phyloP scores from a whole-genome alignment of 306 rosid genomes.

The Vigna nakashimae region DNA sequence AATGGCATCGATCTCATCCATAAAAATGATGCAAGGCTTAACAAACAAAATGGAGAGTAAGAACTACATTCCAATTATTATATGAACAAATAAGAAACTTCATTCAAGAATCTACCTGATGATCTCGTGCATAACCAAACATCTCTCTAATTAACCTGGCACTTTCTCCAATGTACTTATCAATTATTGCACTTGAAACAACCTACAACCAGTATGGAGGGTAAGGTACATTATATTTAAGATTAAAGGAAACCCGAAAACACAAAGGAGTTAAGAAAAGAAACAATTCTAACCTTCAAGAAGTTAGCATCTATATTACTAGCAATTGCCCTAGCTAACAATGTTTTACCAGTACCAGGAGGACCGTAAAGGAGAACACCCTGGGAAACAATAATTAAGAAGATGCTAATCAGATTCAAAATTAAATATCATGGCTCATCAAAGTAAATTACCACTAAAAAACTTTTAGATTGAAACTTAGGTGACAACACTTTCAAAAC shows the following conservation, averaged over 20 bases:
- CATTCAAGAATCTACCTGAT: constrained; percentile 66
- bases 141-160: constrained; percentile 93
- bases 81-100: background rate
- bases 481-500: background rate
- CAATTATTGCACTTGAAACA: constrained; percentile 96
- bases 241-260: constrained; percentile 11
- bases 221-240: constrained; percentile 20
- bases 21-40: constrained; percentile 97
- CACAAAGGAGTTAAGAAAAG: constrained; percentile 3
- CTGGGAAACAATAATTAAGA: constrained; percentile 52
- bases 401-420: constrained; percentile 18
- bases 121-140: constrained; percentile 99
- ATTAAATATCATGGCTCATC: constrained; percentile 22
- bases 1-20: constrained; percentile 99
- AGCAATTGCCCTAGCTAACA: constrained; percentile 94
- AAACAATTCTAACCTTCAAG: constrained; percentile 67
- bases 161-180: constrained; percentile 95
- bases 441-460: constrained; percentile 10
- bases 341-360: constrained; percentile 96
- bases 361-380: constrained; percentile 99
- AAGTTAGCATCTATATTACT: constrained; percentile 97
- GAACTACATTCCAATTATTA: constrained; percentile 34
- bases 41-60: constrained; percentile 35
- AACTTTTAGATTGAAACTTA: background rate
- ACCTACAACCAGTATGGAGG: constrained; percentile 56